Evolutionary conservation across 495 filamentous ascomycete genomes (phyloP).

Genomic region (Aspergillus funiculosus): DNA sequence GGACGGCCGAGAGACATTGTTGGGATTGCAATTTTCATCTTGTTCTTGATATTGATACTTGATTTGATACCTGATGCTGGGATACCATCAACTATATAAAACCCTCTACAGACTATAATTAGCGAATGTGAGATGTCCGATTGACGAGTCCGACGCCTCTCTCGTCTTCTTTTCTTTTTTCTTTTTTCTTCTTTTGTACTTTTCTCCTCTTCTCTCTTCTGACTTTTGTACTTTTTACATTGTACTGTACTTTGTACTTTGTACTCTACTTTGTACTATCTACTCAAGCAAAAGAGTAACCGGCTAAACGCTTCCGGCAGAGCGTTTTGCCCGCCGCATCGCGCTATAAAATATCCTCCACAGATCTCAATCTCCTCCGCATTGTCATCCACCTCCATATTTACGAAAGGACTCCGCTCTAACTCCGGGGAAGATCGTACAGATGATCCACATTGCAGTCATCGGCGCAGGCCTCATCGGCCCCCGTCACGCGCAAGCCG

Average conservation of each 20-base stretch:
- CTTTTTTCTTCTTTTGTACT: too few species aligned
- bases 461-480: constrained; percentile 56
- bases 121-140: too few species aligned
- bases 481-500: constrained; percentile 49
- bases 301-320: constrained; percentile 8
- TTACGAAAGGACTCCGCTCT: not conserved
- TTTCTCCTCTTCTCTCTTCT: too few species aligned
- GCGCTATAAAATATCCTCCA: too few species aligned
- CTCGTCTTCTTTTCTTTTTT: too few species aligned
- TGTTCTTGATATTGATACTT: not conserved
- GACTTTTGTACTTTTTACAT: too few species aligned
- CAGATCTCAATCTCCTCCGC: not conserved
- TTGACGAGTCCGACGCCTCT: too few species aligned
- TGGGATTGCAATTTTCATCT: constrained; percentile 48
- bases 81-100: too few species aligned
- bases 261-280: not conserved
- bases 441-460: constrained; percentile 39
- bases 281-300: too few species aligned
- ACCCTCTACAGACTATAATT: too few species aligned
- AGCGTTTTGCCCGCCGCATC: constrained; percentile 14
- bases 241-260: too few species aligned
- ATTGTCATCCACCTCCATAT: not conserved
- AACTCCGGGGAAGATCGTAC: not conserved
- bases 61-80: not conserved
- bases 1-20: constrained; percentile 72